Base-by-base conservation (phyloP, 345 rosid genomes). In the Citrus inodora region DNA sequence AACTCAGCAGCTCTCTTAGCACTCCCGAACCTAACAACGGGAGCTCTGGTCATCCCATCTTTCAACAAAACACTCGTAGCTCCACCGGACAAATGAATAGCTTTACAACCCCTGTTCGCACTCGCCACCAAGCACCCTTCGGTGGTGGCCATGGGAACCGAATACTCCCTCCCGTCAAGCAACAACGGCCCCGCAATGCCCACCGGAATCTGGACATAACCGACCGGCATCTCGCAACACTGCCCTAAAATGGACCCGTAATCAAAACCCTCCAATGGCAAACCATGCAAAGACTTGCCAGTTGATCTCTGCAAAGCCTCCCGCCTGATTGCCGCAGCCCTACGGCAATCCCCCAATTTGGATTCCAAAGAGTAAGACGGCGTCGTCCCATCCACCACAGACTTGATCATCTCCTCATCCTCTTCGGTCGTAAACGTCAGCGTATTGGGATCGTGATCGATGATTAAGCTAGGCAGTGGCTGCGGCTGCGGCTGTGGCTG, bases 101-200 rank as follows among this genome's bases (percentile, higher is more conserved):
- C 95, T 80, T 91, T 91, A 59, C 93, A 91, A 30, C 95, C 95
- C 80, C 95, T 82, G 70, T 91, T 91, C 2, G 93, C 78, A 76
- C 95, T 91, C 7, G 95, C 95, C 71, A 91, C 91, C 92, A 91
- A 82, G 67, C 91, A 87, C 9, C 95, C 95, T 81, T 91, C 95
- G 1, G 95, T 91, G 4, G 95, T 91, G 11, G 95, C 95, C 95
- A 91, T 90, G 19, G 95, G 95, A 76, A 91, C 86, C 7, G 87
- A 80, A 76, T 70, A 87, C 87, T 88, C 93, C 17, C n/a, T 63
- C 76, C 92, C 93, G 38, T 91, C 86, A 2, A 91, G 89, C 84
- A 87, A 61, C 84, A 91, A 70, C 0, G 93, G 93, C n/a, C 95
- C 95, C 0, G 92, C 95, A 32, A 91, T 84, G n/a, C 95, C 95